A percentile compares a stretch with the other conserved stretches of the same genome.
These are phyloP conservation scores for Aspergillus ustus DNA, from an alignment of 2,329 filamentous ascomycete species.

Conservation along the genomic window DNA sequence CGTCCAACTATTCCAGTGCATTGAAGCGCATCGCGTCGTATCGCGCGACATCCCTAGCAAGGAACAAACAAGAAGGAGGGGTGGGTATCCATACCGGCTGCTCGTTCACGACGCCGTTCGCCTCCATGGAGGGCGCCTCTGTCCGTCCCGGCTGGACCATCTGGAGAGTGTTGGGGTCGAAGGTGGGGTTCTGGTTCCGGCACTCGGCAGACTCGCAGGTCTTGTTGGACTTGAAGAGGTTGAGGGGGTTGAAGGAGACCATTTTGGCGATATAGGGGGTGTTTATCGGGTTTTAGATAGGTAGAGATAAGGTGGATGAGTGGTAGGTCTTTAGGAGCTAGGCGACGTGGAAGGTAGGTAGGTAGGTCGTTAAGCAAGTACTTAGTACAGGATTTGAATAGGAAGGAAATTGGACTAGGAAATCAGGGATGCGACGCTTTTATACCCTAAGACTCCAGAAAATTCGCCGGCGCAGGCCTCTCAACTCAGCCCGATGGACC, in stretches of 20 bases:
- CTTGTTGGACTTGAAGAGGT: slow-evolving; percentile 33
- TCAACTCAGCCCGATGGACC: neutral
- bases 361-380: too few species aligned
- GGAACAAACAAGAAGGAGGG: neutral
- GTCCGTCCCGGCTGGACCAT: slow-evolving; percentile 35
- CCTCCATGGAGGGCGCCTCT: slow-evolving; percentile 26
- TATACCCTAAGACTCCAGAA: too few species aligned
- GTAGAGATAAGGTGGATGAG: neutral
- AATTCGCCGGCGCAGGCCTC: too few species aligned
- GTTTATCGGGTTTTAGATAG: neutral
- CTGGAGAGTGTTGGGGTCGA: slow-evolving; percentile 33
- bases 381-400: too few species aligned
- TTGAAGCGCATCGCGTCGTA: too few species aligned
- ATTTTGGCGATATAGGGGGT: slow-evolving; percentile 12
- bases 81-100: slow-evolving; percentile 28
- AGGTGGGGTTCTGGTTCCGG: slow-evolving; percentile 22
- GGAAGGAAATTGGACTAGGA: too few species aligned
- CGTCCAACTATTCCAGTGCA: neutral
- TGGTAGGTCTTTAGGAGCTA: neutral
- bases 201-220: slow-evolving; percentile 10
- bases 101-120: slow-evolving; percentile 21
- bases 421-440: too few species aligned
- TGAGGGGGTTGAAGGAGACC: slow-evolving; percentile 31
- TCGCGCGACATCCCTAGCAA: neutral
- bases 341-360: too few species aligned